These are phyloP conservation scores for Suillus hirtellus DNA, from an alignment of 768 basidiomycete species.

Conservation along the genomic window DNA sequence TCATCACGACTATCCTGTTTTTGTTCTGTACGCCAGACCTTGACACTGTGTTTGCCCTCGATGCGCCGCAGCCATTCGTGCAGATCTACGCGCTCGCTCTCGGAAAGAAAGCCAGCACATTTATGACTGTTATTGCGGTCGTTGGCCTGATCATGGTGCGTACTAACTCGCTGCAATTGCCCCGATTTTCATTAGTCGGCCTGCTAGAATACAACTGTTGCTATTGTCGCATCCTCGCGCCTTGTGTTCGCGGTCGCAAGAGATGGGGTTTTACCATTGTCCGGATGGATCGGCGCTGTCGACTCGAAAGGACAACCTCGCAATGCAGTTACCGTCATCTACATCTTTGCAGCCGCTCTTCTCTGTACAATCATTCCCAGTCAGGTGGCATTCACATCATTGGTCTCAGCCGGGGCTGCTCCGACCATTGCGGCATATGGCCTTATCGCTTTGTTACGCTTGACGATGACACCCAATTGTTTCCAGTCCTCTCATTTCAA, in stretches of 20 bases:
- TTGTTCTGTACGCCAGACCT: conserved; percentile 84
- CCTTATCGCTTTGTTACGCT: conserved; percentile 72
- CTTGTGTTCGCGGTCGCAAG: conserved; percentile 93
- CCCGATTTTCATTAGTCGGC: neutral
- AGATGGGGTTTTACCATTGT: conserved; percentile 86
- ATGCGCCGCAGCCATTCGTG: conserved; percentile 90
- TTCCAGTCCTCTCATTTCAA: conserved; percentile 76
- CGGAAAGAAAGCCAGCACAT: conserved; percentile 74
- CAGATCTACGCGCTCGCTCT: conserved; percentile 83
- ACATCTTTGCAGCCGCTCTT: conserved; percentile 67
- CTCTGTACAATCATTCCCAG: conserved; percentile 90
- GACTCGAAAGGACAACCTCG: conserved; percentile 70
- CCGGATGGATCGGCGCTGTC: conserved; percentile 79
- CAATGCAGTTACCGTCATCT: conserved; percentile 88
- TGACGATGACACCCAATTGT: conserved; percentile 74
- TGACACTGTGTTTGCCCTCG: conserved; percentile 69
- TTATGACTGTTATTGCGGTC: conserved; percentile 86
- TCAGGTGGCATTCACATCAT: conserved; percentile 88
- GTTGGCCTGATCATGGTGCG: conserved; percentile 83
- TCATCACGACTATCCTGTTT: conserved; percentile 76
- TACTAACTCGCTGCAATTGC: conserved; percentile 9
- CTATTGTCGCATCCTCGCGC: conserved; percentile 86
- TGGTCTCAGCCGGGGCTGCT: conserved; percentile 82
- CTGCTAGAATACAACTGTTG: conserved; percentile 79
- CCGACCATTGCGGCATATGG: conserved; percentile 90